phyloP scores from a whole-genome alignment of 208 protist genomes.

The Trypanosoma cruzi region DNA sequence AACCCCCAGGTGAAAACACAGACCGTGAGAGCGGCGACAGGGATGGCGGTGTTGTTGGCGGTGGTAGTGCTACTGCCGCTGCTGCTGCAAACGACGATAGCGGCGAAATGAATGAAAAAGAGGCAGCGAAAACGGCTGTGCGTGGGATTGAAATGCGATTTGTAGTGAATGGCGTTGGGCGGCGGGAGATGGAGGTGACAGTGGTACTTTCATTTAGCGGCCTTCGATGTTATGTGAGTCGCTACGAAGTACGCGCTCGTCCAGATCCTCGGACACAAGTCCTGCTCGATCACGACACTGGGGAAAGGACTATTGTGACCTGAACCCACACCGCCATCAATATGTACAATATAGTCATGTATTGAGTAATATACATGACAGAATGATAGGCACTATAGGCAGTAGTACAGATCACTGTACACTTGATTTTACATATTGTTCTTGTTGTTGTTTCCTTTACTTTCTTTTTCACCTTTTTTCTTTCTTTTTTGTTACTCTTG shows the following conservation, averaged over 20 bases:
- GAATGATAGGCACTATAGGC: background rate
- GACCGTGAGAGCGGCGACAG: background rate
- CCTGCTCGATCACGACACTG: constrained; percentile 62
- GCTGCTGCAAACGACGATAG: constrained; percentile 23
- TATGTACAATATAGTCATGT: background rate
- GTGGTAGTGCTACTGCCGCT: too few relatives aligned
- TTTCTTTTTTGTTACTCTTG: background rate
- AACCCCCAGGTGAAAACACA: background rate
- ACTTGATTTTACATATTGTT: background rate
- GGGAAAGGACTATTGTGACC: constrained; percentile 44
- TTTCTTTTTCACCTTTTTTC: background rate
- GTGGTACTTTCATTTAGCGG: constrained; percentile 64
- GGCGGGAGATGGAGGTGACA: constrained; percentile 56
- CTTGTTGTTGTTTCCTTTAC: background rate
- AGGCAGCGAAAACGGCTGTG: constrained; percentile 15
- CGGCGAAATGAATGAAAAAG: background rate
- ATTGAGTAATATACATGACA: background rate
- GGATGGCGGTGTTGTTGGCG: constrained; percentile 3
- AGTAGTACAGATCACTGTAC: background rate
- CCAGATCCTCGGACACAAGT: constrained; percentile 64
- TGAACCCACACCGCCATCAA: constrained; percentile 4
- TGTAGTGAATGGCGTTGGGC: constrained; percentile 42
- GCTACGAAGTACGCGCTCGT: constrained; percentile 59
- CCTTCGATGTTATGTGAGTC: constrained; percentile 52
- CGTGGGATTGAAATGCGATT: constrained; percentile 68